Percentiles rank a stretch among this genome's conserved stretches.
phyloP scores from a whole-genome alignment of 169 alveolate species.

The Fabrea salina region DNA sequence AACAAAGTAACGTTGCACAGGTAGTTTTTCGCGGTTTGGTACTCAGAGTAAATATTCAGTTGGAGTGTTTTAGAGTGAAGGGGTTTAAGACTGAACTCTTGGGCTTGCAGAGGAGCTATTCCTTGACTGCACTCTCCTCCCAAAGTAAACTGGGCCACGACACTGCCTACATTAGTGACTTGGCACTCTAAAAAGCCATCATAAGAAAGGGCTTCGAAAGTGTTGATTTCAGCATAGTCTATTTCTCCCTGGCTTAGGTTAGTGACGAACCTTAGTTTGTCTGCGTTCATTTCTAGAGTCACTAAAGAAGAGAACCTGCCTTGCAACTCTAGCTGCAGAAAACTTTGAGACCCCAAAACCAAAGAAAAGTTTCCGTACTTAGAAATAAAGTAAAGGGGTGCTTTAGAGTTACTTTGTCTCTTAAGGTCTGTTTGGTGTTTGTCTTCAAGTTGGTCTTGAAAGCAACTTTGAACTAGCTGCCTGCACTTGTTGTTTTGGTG shows the following conservation, averaged over 20 bases:
- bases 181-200: constrained; percentile 34
- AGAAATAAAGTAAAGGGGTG: constrained; percentile 39
- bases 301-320: constrained; percentile 46
- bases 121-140: constrained; percentile 35
- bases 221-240: neutral
- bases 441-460: constrained; percentile 44
- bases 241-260: constrained; percentile 47
- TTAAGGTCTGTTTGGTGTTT: constrained; percentile 33
- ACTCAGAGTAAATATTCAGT: constrained; percentile 15
- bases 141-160: constrained; percentile 36
- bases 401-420: constrained; percentile 15
- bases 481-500: constrained; percentile 45
- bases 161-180: constrained; percentile 40
- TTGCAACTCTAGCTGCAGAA: constrained; percentile 11
- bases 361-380: constrained; percentile 30
- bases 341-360: neutral
- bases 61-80: constrained; percentile 9
- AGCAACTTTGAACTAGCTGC: constrained; percentile 34
- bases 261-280: constrained; percentile 35
- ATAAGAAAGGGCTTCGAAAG: constrained; percentile 38
- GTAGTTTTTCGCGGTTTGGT: constrained; percentile 28
- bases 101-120: constrained; percentile 25
- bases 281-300: constrained; percentile 48
- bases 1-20: constrained; percentile 34
- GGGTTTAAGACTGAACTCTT: constrained; percentile 27